A percentile compares a stretch with the other conserved stretches of the same genome.
These are phyloP conservation scores for Paradendryphiella salina DNA, from an alignment of 2,329 filamentous ascomycete species.

Conservation along the genomic window DNA sequence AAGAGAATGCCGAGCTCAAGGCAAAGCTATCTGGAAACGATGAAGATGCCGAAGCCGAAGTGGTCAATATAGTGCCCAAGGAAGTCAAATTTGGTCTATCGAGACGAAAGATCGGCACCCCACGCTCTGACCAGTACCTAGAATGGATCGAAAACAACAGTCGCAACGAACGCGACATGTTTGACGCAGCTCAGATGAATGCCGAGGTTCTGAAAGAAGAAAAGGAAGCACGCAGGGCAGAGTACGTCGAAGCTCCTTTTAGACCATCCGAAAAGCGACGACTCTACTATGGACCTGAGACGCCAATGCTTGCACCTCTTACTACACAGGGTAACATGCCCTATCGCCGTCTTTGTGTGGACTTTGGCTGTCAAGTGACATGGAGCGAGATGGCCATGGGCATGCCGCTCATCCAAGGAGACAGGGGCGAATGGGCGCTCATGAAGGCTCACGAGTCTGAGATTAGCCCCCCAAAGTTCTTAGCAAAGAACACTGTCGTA, in stretches of 20 bases:
- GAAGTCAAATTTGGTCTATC: constrained; percentile 74
- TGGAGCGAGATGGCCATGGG: constrained; percentile 99
- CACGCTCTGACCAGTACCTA: constrained; percentile 74
- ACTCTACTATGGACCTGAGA: constrained; percentile 92
- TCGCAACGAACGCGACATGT: constrained; percentile 39
- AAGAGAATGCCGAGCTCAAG: constrained; percentile 59
- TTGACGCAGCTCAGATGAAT: constrained; percentile 43
- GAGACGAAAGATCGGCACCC: constrained; percentile 70
- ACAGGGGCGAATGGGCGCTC: constrained; percentile 91
- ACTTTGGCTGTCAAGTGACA: constrained; percentile 86
- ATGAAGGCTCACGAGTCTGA: constrained; percentile 91
- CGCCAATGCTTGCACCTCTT: constrained; percentile 87
- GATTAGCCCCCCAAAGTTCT: constrained; percentile 69
- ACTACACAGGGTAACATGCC: constrained; percentile 97
- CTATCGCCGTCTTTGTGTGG: constrained; percentile 86
- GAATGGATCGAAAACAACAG: constrained; percentile 74
- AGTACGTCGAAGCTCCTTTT: constrained; percentile 83
- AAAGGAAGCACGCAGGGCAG: constrained; percentile 71
- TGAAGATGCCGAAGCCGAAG: constrained; percentile 57
- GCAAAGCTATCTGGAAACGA: constrained; percentile 49
- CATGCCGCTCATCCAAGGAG: constrained; percentile 83
- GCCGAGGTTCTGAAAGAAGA: constrained; percentile 37
- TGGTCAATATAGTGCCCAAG: constrained; percentile 74
- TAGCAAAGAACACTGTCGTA: constrained; percentile 61
- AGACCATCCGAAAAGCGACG: constrained; percentile 90